A percentile compares a stretch with the other conserved stretches of the same genome.
phyloP scores from a whole-genome alignment of 257 asterid species.

The Plectranthus barbatus region DNA sequence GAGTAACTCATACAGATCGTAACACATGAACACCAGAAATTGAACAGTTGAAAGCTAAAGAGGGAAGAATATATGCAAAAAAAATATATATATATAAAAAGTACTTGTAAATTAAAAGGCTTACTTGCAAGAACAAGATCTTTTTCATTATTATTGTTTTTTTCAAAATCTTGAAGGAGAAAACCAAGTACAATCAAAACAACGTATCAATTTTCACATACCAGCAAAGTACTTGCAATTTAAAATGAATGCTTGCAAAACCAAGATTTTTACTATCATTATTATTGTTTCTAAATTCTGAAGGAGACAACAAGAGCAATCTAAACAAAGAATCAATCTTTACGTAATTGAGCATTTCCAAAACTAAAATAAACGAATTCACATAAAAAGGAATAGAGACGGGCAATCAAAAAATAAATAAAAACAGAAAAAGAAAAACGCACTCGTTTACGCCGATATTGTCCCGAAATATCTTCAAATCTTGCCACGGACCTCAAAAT shows the following conservation, averaged over 20 bases:
- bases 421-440: neutral
- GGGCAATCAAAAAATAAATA: too few relatives aligned
- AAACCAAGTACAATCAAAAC: constrained; percentile 10
- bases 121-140: too few relatives aligned
- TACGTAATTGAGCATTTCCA: neutral
- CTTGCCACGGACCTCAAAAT: constrained; percentile 10
- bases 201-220: neutral
- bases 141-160: too few relatives aligned
- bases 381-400: neutral
- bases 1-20: too few relatives aligned
- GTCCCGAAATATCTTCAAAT: constrained; percentile 21
- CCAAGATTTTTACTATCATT: too few relatives aligned
- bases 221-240: neutral
- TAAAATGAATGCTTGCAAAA: neutral
- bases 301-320: constrained; percentile 8
- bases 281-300: neutral
- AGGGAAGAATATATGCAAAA: neutral
- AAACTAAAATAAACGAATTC: neutral
- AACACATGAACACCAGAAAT: neutral
- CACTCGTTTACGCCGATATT: neutral
- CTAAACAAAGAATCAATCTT: neutral
- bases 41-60: neutral
- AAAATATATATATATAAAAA: neutral
- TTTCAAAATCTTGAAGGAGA: neutral
- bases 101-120: neutral